phyloP scores from a whole-genome alignment of 306 rosid genomes.

The Quercus wislizeni region DNA sequence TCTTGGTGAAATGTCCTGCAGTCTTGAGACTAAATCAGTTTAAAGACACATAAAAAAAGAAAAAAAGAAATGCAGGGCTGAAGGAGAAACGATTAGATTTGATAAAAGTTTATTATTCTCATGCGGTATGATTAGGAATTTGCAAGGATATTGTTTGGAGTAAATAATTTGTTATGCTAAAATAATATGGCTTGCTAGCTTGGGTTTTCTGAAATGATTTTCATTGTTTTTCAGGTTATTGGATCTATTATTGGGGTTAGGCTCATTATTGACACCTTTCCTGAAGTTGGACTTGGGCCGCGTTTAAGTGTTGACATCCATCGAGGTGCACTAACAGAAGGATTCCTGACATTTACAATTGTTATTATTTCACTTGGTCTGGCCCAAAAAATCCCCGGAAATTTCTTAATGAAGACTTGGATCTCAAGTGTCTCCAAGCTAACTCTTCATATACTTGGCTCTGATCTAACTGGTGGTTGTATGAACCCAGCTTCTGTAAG shows the following conservation, averaged over 20 bases:
- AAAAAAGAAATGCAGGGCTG: not conserved
- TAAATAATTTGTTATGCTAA: not conserved
- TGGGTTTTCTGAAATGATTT: constrained; percentile 1
- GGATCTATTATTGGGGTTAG: constrained; percentile 77
- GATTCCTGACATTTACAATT: constrained; percentile 62
- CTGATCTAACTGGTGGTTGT: constrained; percentile 90
- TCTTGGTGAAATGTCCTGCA: not conserved
- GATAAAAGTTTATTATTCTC: not conserved
- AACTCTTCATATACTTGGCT: constrained; percentile 76
- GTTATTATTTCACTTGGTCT: constrained; percentile 69
- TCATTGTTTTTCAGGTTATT: constrained; percentile 49
- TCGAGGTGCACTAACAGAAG: constrained; percentile 84
- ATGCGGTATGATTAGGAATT: not conserved
- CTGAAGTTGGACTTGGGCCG: constrained; percentile 76
- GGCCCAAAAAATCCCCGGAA: constrained; percentile 46
- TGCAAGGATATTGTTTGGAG: not conserved
- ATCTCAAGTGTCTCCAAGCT: constrained; percentile 84
- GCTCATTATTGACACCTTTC: constrained; percentile 52
- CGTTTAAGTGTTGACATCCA: constrained; percentile 67
- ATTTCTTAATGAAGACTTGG: constrained; percentile 92
- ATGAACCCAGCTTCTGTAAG: constrained; percentile 97
- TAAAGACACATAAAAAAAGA: not conserved
- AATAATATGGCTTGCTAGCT: not conserved
- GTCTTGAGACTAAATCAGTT: not conserved
- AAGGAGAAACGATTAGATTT: not conserved